Base-by-base conservation (phyloP, 1,139 yeast species). In the Saccharomyces hybrid region DNA sequence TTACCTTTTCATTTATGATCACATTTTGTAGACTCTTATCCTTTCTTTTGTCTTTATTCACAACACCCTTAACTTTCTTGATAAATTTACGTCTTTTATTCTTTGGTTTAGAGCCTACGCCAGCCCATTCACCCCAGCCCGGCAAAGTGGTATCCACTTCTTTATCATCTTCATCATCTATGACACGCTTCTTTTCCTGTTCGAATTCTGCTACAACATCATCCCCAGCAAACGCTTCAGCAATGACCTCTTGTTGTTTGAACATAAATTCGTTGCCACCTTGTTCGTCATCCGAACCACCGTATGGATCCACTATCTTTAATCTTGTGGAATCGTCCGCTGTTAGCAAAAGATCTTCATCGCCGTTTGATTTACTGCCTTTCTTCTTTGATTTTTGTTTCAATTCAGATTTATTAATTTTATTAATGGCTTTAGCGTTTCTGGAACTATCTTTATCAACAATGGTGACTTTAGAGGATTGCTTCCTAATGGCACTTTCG, bases 141-240 rank as follows among this genome's bases (percentile, higher is more conserved):
- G 98, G 98, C 52, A 91, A 73, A 0, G 96, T 86, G 53, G 85
- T 73, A 68, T 91, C 96, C 58, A 86, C 85, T 64, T 85, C 90
- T 68, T 88, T 79, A 70, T 93, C 97, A 57, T 83, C 98, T 71
- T 93, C 98, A 50, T 86, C 93, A 52, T 75, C 79, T 5, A 79
- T 76, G n/a, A 80, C 80, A 60, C 80, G 77, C 56, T 76, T 75
- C 73, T 93, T 93, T 62, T 88, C 96, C 24, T 78, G 82, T 58
- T 79, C 80, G 67, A 90, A 90, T 61, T 90, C 96, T 19, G 79
- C 78, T 21, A 85, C 86, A 49, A 83, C 85, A 67, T 93, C 95
- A 71, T 93, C 99, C 26, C 98, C 98, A 2, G 97, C 98, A 77
- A 93, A 93, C 0, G 99, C 99, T 66, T 91, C 86, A 60, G 84